Conservation (phyloP, 306 rosid genomes). For the Vigna mungo region DNA sequence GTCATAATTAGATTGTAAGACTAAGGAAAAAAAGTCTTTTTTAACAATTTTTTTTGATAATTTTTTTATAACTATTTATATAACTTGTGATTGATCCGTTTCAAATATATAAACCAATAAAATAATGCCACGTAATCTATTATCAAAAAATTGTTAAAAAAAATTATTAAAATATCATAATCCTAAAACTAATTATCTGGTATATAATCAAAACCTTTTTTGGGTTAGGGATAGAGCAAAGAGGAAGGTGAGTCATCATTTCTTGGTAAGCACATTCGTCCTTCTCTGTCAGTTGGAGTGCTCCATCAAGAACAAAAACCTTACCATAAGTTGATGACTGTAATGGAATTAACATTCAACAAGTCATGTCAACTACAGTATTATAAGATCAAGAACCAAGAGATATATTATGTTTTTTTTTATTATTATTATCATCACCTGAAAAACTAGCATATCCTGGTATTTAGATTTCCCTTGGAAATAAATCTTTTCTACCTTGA, state of each 20-base stretch:
- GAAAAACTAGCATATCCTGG: constrained; percentile 69
- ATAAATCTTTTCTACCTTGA: constrained; percentile 64
- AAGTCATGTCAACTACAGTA: no score
- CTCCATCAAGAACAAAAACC: constrained; percentile 68
- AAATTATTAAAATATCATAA: no score
- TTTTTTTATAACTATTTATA: no score
- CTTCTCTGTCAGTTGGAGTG: constrained; percentile 69
- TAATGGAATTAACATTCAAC: constrained; percentile 16
- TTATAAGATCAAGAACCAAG: not conserved
- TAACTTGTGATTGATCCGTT: no score
- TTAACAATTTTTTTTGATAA: no score
- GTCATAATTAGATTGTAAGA: not conserved
- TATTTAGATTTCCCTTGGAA: constrained; percentile 67
- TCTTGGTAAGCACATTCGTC: constrained; percentile 83
- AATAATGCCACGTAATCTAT: no score
- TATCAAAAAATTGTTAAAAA: no score
- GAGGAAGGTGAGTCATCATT: constrained; percentile 80
- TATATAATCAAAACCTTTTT: constrained; percentile 47
- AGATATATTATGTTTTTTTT: not conserved
- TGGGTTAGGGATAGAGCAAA: constrained; percentile 75
- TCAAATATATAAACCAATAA: no score
- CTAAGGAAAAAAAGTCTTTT: no score
- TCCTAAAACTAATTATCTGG: not conserved
- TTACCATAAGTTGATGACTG: constrained; percentile 69
- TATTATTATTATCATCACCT: constrained; percentile 45